Evolutionary conservation across 371 early-diverging fungal genomes (phyloP).

Genomic region (Mortierella sp.): DNA sequence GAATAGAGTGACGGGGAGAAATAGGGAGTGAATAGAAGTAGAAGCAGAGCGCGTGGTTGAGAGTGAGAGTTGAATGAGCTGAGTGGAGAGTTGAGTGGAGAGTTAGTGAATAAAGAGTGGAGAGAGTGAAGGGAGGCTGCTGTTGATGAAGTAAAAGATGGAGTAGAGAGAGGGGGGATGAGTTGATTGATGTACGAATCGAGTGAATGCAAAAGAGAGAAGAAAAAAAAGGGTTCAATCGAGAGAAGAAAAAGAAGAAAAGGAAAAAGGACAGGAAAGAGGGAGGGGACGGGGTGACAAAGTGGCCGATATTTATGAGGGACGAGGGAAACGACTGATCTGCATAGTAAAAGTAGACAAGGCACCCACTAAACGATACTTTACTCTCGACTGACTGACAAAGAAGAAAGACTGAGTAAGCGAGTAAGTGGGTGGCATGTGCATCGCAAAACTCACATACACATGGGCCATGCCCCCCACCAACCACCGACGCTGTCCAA

Average conservation of each 20-base stretch:
- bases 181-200: background rate
- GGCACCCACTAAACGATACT: no score
- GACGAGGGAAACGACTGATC: background rate
- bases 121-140: constrained; percentile 3
- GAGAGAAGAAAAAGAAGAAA: background rate
- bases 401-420: background rate
- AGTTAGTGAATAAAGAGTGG: background rate
- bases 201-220: background rate
- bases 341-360: background rate
- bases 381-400: no score
- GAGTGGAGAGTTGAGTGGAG: background rate
- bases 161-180: background rate
- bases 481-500: background rate
- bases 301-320: background rate
- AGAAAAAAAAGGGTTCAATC: background rate
- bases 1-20: no score
- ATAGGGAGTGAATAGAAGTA: background rate
- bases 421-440: background rate
- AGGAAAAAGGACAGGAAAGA: background rate
- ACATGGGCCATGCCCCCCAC: background rate
- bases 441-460: background rate
- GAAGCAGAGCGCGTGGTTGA: background rate
- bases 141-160: background rate
- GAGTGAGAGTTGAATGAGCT: background rate
- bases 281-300: no score